phyloP scores from a whole-genome alignment of 768 basidiomycete species.

The Hysterangium stoloniferum region DNA sequence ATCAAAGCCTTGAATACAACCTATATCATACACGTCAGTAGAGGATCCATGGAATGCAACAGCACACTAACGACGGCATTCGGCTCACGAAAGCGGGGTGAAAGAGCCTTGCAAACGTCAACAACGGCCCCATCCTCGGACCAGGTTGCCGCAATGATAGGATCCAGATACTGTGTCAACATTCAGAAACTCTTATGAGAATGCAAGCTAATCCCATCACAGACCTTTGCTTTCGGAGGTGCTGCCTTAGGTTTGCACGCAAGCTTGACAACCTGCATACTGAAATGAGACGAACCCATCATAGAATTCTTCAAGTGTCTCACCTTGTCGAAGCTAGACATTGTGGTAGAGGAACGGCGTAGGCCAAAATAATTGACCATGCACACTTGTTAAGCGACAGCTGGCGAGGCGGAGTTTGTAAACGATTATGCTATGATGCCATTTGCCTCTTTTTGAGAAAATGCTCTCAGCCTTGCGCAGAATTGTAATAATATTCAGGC shows the following conservation, averaged over 20 bases:
- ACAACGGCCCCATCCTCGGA: slow-evolving; percentile 88
- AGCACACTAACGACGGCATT: slow-evolving; percentile 68
- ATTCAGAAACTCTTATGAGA: not conserved
- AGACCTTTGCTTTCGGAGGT: slow-evolving; percentile 90
- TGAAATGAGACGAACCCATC: not conserved
- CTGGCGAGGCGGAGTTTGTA: slow-evolving; percentile 5
- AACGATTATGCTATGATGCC: no score
- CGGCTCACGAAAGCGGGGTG: slow-evolving; percentile 80
- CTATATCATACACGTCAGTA: slow-evolving; percentile 30
- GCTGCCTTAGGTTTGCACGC: slow-evolving; percentile 97
- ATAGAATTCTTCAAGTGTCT: not conserved
- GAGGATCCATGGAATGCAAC: not conserved
- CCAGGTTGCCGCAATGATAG: slow-evolving; percentile 95
- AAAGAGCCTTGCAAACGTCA: slow-evolving; percentile 87
- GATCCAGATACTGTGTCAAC: slow-evolving; percentile 76
- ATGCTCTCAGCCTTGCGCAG: no score
- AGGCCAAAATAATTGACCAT: slow-evolving; percentile 7
- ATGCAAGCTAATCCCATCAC: slow-evolving; percentile 13
- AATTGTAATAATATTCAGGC: no score
- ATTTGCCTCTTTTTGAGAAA: no score
- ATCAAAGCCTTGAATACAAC: slow-evolving; percentile 98
- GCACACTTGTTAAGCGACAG: not conserved
- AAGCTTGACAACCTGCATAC: slow-evolving; percentile 71
- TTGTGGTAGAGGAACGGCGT: slow-evolving; percentile 4
- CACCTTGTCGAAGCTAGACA: slow-evolving; percentile 12